Evolutionary conservation across 2,329 filamentous ascomycete species (phyloP), one percentile per base, ranked within the genome.

Genomic region (Neofusicoccum umdonicola): DNA sequence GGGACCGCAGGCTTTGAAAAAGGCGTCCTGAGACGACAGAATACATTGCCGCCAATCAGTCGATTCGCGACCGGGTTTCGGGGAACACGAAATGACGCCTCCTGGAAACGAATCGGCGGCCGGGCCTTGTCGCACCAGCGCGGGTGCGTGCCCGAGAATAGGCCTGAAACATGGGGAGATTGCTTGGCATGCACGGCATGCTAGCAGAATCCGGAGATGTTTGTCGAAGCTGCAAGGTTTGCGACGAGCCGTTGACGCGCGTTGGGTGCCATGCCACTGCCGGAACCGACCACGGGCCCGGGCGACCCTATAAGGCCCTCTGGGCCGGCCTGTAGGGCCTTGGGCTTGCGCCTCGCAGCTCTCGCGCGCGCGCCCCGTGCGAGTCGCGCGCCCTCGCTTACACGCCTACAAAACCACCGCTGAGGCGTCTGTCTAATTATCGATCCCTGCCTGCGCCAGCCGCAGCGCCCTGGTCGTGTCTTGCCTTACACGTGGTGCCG

Each of bases 71-170:
- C 31, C 50, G 12, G 50, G 50, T 52, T 19, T 52, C 50, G 50
- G 50, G 50, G 34, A 52, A 37, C 31, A 35, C 42, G 56, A 60
- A 60, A 60, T 60, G 56, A 60, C 42, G 56, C 56, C 56, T 60
- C 56, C 56, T 60, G 54, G 56, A 60, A 48, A 60, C 56, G n/a
- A 35, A 13, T 22, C 31, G 56, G 56, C 22, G 56, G 56, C 11
- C 42, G 12, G 27, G 31, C 27, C 27, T 37, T 22, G 56, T 47
- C 56, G 41, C 56, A 60, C 41, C 56, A 60, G 27, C 13, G 56
- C 11, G 22, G 22, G 22, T 47, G n/a, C 27, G 56, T 31, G 27
- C 34, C 52, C 41, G 31, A 47, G 27, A n/a, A 35, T 15, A 47
- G 56, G 41, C 11, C 42, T 60, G 56, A 60, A 60, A 60, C 56